Evolutionary conservation across 1,139 yeast species (phyloP), one percentile per base, ranked within the genome.

Genomic region (Diutina neorugosa): DNA sequence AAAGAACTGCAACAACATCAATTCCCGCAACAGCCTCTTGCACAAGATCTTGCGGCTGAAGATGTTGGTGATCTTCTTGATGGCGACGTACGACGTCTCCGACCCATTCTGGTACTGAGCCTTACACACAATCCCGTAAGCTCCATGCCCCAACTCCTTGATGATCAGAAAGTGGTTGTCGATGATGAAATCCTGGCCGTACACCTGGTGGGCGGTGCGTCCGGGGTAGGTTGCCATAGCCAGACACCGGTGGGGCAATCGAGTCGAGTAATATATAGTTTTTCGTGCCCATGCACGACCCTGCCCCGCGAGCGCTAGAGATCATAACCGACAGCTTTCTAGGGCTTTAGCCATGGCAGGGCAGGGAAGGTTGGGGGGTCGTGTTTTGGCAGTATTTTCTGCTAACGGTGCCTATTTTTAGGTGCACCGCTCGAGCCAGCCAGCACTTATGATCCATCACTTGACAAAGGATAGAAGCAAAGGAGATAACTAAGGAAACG

Each of bases 71-170:
- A 93, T 91, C 70, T 91, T 88, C 67, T 93, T 93, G 64, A 93
- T 89, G 48, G 98, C 98, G 44, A 93, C 96, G 55, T 63, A 72
- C 53, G 69, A 69, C 9, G 73, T 75, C 48, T 63, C 66, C n/a
- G 76, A 68, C 14, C 84, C 86, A 53, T 83, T 88, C 55, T 86
- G 93, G 67, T 91, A 91, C 62, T 82, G 80, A 37, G 98, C 98
- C 1, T 96, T 86, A 63, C 96, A 93, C 5, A 93, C 98, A 6
- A 91, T 82, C 37, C 98, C 98, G 64, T 93, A 93, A 0, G 98
- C 97, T 3, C 98, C 98, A 62, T 91, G 96, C 27, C 98, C 98
- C 52, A 93, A 77, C 62, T 90, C 96, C 62, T 90, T 88, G 57
- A 88, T 86, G 59, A 93, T 77, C 64, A 87, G 85, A 68, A 90